Evolutionary conservation across 2,329 filamentous ascomycete genomes (phyloP), one percentile per base, ranked within the genome.

Genomic region (Fusarium chuoi): DNA sequence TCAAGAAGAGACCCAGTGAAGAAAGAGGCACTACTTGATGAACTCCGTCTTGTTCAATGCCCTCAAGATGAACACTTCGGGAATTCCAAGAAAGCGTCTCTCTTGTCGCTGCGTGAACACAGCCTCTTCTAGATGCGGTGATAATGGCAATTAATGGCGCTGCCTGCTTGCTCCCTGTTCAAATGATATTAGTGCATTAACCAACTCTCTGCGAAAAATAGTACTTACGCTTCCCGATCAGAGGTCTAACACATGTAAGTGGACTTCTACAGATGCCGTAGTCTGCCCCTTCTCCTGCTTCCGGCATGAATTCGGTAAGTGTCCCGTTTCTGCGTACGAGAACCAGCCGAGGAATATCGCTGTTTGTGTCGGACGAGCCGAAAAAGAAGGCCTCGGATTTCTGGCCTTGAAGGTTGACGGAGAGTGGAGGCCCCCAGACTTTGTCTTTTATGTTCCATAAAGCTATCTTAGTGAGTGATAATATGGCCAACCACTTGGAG

Each of bases 311-410:
- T 75, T 93, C 90, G 0, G 86, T 87, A 77, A 94, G 83, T 7
- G 86, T 85, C 1, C 93, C 93, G 60, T 92, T 90, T 22, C 89
- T 87, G 41, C 89, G 89, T 11, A 94, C 86, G 13, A 94, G 78
- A 14, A 94, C 79, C 3, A 94, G 80, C 17, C 85, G 84, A 4
- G 86, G 85, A 2, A 84, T 79, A 3, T 79, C 65, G 22, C 79
- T 77, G 28, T 77, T 77, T 30, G 81, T 48, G n/a, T 72, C 80
- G 33, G 81, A 80, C 11, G 85, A 82, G 0, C 85, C 85, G 74
- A 95, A 94, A 65, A 91, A 90, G 77, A 94, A 90, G 2, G 90
- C 87, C 45, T 89, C 86, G 1, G 90, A 88, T 55, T 87, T 88
- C 57, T 91, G 89, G 13, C 88, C 87, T 28, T 67, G 68, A 35